Evolutionary conservation across 768 basidiomycete species (phyloP), one percentile per base, ranked within the genome.

Genomic region (Boletus bicolor): DNA sequence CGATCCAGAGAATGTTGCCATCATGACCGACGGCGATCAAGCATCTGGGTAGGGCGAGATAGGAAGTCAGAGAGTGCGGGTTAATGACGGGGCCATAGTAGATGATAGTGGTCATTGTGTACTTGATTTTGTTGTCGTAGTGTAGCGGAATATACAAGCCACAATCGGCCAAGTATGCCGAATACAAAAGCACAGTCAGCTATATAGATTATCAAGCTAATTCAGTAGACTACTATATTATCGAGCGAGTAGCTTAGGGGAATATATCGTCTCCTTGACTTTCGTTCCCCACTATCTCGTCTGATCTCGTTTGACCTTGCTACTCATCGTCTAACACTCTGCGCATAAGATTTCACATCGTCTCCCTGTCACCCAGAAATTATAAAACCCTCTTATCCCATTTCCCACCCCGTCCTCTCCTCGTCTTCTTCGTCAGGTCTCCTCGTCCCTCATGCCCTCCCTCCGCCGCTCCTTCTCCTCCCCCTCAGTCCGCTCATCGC

Each of bases 381-480:
- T 79, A 81, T 79, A 78, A 78, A 82, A 77, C 72, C 57, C 53
- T 62, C 65, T 62, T 60, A 28, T 54, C 42, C 43, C 60, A 59
- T 46, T 73, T 77, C 70, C 72, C 74, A 73, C 68, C 55, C 62
- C 21, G 61, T 59, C 34, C 37, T 37, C 28, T 44, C 44, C 47
- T 45, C 30, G 66, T 63, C 62, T 64, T 58, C 26, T 38, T 57
- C 47, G 28, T 48, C 55, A 58, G 62, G 57, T 64, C 61, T 55
- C 54, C 24, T 52, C 53, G 47, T 61, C 49, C 44, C 34, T 55
- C 68, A 79, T 79, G 87, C 90, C 89, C 65, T 90, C 88, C 74
- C 86, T 91, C 64, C 89, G 89, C 75, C 87, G 89, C 65, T 82
- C 86, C 48, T 71, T 82, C 58, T 91, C 90, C 19, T 82, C 85